phyloP scores from a whole-genome alignment of 1,139 yeast species.

The Suhomyces coccinellae region DNA sequence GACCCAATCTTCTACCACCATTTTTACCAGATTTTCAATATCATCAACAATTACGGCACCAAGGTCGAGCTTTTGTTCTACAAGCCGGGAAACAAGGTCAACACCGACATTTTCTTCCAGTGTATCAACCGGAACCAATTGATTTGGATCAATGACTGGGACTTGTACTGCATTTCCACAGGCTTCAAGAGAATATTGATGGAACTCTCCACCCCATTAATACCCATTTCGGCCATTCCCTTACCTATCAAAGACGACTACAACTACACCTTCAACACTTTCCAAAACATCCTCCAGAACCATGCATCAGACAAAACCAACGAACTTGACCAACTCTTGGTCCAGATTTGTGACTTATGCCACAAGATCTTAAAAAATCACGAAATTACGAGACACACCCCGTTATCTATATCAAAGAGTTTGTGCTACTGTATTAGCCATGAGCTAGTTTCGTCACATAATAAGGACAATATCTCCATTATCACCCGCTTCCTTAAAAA shows the following conservation, averaged over 20 bases:
- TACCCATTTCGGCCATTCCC: slow-evolving; percentile 42
- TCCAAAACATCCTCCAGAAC: slow-evolving; percentile 30
- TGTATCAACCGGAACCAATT: slow-evolving; percentile 57
- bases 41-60: slow-evolving; percentile 45
- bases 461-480: slow-evolving; percentile 47
- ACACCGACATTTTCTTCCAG: slow-evolving; percentile 50
- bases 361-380: slow-evolving; percentile 31
- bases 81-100: slow-evolving; percentile 57
- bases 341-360: slow-evolving; percentile 45
- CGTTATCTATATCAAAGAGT: slow-evolving; percentile 47
- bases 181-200: slow-evolving; percentile 50
- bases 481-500: slow-evolving; percentile 53
- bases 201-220: slow-evolving; percentile 46
- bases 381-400: slow-evolving; percentile 44
- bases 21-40: slow-evolving; percentile 50
- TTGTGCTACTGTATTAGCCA: slow-evolving; percentile 55
- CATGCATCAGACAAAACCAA: slow-evolving; percentile 6
- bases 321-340: slow-evolving; percentile 28
- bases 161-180: slow-evolving; percentile 57
- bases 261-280: slow-evolving; percentile 37
- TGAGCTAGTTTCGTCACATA: slow-evolving; percentile 45
- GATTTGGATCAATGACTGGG: slow-evolving; percentile 64
- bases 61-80: slow-evolving; percentile 52
- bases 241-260: slow-evolving; percentile 51
- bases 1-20: slow-evolving; percentile 43